Conservation (phyloP, 2,329 filamentous ascomycete species). For the Alternaria longipes region DNA sequence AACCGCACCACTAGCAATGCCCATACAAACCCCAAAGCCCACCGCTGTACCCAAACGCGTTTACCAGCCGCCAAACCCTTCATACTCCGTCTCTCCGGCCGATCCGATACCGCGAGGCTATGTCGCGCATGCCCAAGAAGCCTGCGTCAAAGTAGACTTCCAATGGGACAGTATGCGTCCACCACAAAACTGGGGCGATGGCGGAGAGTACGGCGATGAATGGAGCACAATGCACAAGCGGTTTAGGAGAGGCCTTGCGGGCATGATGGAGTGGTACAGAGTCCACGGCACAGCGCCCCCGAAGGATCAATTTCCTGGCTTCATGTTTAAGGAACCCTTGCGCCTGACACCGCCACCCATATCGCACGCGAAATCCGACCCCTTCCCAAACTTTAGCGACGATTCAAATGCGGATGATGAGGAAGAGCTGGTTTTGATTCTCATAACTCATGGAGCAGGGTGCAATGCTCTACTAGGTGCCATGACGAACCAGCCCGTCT, state of each 20-base stretch:
- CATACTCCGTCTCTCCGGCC: constrained; percentile 81
- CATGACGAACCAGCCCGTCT: constrained; percentile 87
- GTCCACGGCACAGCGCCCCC: constrained; percentile 56
- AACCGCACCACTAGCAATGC: constrained; percentile 23
- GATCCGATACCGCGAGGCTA: constrained; percentile 88
- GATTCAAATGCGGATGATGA: constrained; percentile 59
- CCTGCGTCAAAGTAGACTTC: constrained; percentile 87
- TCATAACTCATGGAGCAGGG: constrained; percentile 94
- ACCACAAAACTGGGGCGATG: constrained; percentile 83
- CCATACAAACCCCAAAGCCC: constrained; percentile 26
- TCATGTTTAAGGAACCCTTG: constrained; percentile 40
- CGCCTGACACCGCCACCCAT: constrained; percentile 23
- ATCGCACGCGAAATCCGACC: constrained; percentile 33
- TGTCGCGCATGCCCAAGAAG: constrained; percentile 87
- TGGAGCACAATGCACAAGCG: constrained; percentile 96
- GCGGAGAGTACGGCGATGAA: constrained; percentile 88
- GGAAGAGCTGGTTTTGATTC: constrained; percentile 77
- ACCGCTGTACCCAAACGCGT: constrained; percentile 35
- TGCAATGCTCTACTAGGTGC: constrained; percentile 95
- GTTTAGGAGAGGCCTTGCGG: constrained; percentile 80
- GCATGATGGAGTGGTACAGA: constrained; percentile 84
- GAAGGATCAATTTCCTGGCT: constrained; percentile 42
- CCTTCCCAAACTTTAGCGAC: constrained; percentile 46
- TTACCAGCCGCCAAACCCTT: constrained; percentile 80
- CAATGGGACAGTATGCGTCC: constrained; percentile 93